phyloP scores from a whole-genome alignment of 108 stramenopile genomes.

The Pseudonitzschia delicatissima region DNA sequence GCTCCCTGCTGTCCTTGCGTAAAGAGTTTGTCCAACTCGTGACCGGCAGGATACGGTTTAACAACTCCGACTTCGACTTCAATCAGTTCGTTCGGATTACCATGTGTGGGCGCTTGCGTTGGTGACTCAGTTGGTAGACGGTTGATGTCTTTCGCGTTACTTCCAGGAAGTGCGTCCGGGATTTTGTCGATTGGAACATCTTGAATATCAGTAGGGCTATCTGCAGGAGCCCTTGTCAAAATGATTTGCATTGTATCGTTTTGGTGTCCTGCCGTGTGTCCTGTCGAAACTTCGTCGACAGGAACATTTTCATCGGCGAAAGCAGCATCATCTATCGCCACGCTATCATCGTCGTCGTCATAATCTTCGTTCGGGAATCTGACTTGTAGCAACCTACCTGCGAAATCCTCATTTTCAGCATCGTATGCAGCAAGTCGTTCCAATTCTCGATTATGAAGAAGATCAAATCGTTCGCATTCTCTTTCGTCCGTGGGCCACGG shows the following conservation, averaged over 20 bases:
- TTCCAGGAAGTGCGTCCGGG: conserved; percentile 20
- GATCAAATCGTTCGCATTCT: conserved; percentile 20
- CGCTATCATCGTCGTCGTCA: neutral
- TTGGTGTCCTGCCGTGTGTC: too few relatives aligned
- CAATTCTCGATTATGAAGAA: conserved; percentile 26
- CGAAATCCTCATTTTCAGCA: neutral
- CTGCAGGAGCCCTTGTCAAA: neutral
- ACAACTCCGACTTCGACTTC: conserved; percentile 17
- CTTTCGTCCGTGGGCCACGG: conserved; percentile 6
- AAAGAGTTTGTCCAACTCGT: conserved; percentile 25
- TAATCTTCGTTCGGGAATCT: conserved; percentile 5
- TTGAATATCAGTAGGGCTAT: neutral
- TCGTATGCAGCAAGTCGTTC: conserved; percentile 14
- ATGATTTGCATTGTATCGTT: neutral
- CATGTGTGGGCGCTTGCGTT: conserved; percentile 18
- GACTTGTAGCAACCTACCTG: neutral
- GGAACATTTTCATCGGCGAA: neutral
- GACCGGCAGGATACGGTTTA: conserved; percentile 20
- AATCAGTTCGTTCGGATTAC: conserved; percentile 25
- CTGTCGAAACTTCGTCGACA: neutral
- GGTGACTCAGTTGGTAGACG: conserved; percentile 21
- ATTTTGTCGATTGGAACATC: neutral
- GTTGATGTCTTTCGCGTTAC: neutral
- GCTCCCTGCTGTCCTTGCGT: conserved; percentile 30
- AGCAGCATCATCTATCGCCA: neutral